Percentiles rank a stretch among this genome's conserved stretches.
These are phyloP conservation scores for Physocladia obscura DNA, from an alignment of 192 early-diverging fungal species.

Conservation along the genomic window DNA sequence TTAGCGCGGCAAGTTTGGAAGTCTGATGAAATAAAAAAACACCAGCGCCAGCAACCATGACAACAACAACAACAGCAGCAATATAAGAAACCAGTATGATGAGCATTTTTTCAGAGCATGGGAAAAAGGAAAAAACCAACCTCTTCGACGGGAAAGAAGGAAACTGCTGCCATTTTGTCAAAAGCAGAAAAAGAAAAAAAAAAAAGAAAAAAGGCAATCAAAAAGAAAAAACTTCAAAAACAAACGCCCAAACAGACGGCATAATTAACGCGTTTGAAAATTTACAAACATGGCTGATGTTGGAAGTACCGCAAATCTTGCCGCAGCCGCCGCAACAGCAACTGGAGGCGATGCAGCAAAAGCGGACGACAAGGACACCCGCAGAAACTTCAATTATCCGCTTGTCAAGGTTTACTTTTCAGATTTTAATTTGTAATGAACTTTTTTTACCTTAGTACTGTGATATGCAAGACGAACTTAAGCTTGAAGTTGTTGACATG, in stretches of 20 bases:
- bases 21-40: too few species aligned
- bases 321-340: conserved; percentile 30
- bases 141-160: conserved; percentile 34
- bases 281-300: conserved; percentile 45
- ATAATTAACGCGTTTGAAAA: too few species aligned
- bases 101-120: too few species aligned
- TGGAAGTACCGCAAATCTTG: conserved; percentile 49
- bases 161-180: conserved; percentile 26
- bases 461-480: conserved; percentile 58
- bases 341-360: conserved; percentile 32
- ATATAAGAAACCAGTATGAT: neutral
- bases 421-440: too few species aligned
- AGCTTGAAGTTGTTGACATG: conserved; percentile 57
- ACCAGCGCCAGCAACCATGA: neutral
- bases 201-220: conserved; percentile 1
- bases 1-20: conserved; percentile 69
- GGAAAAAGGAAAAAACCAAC: neutral
- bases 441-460: conserved; percentile 45
- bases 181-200: neutral
- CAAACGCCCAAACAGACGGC: too few species aligned
- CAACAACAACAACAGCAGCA: neutral
- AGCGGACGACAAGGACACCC: conserved; percentile 52
- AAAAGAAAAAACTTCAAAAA: conserved; percentile 1
- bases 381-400: conserved; percentile 61
- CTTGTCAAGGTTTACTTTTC: conserved; percentile 47